A percentile compares a stretch with the other conserved stretches of the same genome.
Evolutionary conservation across 2,329 filamentous ascomycete species (phyloP).

Genomic region (Trichocomaceae sp.): DNA sequence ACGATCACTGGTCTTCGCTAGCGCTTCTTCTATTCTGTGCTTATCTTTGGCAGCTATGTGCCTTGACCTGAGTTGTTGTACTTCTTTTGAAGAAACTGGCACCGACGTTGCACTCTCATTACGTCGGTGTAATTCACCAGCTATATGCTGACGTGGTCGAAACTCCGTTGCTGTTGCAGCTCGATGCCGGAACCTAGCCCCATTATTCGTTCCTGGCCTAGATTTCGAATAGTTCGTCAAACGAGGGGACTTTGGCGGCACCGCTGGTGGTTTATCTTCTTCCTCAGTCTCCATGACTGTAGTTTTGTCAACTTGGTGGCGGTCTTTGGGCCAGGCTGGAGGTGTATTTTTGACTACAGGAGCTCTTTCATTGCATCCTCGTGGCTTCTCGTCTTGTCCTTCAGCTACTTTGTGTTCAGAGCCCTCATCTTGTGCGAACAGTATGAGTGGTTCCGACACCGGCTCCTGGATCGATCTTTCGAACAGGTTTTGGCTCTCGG

Average conservation of each 20-base stretch:
- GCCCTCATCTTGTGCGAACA: slow-evolving; percentile 4
- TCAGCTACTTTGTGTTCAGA: not conserved
- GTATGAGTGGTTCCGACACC: slow-evolving; percentile 13
- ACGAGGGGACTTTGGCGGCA: slow-evolving; percentile 25
- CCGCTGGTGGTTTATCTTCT: slow-evolving; percentile 18
- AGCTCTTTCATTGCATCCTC: not conserved
- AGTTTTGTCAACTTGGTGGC: not conserved
- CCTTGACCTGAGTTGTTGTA: not conserved
- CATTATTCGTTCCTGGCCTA: not conserved
- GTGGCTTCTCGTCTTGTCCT: not conserved
- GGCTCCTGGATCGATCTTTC: slow-evolving; percentile 9
- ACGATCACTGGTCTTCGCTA: slow-evolving; percentile 13
- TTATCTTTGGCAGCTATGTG: slow-evolving; percentile 1
- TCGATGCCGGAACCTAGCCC: not conserved
- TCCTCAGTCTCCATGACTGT: not conserved
- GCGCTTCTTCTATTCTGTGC: slow-evolving; percentile 7
- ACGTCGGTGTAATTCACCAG: slow-evolving; percentile 7
- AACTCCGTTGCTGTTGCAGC: slow-evolving; percentile 9
- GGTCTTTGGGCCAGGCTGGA: not conserved
- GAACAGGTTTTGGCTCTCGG: slow-evolving; percentile 12
- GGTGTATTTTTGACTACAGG: not conserved
- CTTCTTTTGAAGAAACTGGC: not conserved
- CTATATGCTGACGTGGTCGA: slow-evolving; percentile 4
- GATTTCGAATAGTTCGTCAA: slow-evolving; percentile 8
- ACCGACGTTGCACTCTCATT: slow-evolving; percentile 8